Percentiles rank a stretch among this genome's conserved stretches.
phyloP scores from a whole-genome alignment of 2,329 filamentous ascomycete species.

The Teratosphaeria zuluensis region DNA sequence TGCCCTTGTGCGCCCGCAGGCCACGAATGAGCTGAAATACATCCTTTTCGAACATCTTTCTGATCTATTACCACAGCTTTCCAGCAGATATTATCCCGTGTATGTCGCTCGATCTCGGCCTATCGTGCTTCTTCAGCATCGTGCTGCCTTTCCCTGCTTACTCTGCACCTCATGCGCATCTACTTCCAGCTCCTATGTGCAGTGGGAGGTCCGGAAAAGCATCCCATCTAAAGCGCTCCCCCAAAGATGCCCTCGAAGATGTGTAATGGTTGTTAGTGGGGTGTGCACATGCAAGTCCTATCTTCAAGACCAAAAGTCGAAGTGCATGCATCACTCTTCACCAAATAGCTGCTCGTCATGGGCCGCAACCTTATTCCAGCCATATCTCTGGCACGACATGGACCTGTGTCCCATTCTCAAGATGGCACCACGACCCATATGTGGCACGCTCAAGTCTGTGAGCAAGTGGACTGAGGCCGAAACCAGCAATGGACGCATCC shows the following conservation, averaged over 20 bases:
- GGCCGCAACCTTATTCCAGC: background rate
- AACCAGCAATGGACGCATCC: background rate
- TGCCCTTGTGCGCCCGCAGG: conserved; percentile 88
- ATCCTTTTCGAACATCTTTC: conserved; percentile 93
- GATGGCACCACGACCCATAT: background rate
- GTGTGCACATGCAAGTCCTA: background rate
- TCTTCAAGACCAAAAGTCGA: background rate
- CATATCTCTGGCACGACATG: background rate
- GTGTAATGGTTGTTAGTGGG: background rate
- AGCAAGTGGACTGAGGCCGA: background rate
- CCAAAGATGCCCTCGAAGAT: background rate
- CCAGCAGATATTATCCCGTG: background rate
- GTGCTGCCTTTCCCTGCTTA: background rate
- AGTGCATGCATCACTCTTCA: background rate
- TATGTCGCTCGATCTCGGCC: background rate
- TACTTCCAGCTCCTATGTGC: background rate
- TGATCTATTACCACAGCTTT: background rate
- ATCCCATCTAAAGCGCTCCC: no score
- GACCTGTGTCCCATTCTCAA: background rate
- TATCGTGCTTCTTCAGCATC: background rate
- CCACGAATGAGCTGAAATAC: conserved; percentile 97
- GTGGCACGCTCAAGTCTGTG: no score
- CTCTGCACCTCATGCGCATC: background rate
- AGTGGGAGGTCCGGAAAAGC: background rate
- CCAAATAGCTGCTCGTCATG: background rate